Evolutionary conservation across 306 rosid genomes (phyloP).

Genomic region (Cucurbita ficifolia): DNA sequence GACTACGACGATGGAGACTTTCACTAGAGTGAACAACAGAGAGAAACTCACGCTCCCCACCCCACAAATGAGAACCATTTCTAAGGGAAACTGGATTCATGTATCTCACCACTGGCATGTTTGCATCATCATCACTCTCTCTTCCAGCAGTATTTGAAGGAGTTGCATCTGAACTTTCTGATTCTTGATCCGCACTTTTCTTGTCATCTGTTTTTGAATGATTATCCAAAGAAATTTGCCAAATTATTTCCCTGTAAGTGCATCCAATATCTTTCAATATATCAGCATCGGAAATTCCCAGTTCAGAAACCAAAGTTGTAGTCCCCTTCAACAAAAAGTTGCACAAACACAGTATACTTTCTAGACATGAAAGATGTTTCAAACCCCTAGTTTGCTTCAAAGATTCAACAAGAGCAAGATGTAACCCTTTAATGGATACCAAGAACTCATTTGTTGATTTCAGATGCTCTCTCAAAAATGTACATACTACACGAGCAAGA

Average conservation of each 20-base stretch:
- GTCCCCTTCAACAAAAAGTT: constrained; percentile 82
- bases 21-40: constrained; percentile 86
- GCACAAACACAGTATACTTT: constrained; percentile 62
- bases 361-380: constrained; percentile 76
- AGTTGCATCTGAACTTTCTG: constrained; percentile 54
- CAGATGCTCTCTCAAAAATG: constrained; percentile 67
- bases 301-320: constrained; percentile 64
- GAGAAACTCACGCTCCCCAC: constrained; percentile 79
- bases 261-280: constrained; percentile 79
- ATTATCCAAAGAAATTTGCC: constrained; percentile 80
- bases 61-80: constrained; percentile 76
- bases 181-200: constrained; percentile 53
- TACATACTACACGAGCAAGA: constrained; percentile 79
- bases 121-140: constrained; percentile 90
- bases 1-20: constrained; percentile 75
- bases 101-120: constrained; percentile 62
- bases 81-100: constrained; percentile 70
- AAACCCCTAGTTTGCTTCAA: constrained; percentile 49
- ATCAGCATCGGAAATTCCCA: constrained; percentile 80
- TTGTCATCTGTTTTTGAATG: constrained; percentile 72
- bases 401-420: constrained; percentile 60
- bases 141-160: constrained; percentile 55
- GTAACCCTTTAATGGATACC: constrained; percentile 64
- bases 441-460: constrained; percentile 76
- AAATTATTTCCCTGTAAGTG: constrained; percentile 69